These are phyloP conservation scores for Ogataea methylovora DNA, from an alignment of 805 yeast species.

Conservation along the genomic window DNA sequence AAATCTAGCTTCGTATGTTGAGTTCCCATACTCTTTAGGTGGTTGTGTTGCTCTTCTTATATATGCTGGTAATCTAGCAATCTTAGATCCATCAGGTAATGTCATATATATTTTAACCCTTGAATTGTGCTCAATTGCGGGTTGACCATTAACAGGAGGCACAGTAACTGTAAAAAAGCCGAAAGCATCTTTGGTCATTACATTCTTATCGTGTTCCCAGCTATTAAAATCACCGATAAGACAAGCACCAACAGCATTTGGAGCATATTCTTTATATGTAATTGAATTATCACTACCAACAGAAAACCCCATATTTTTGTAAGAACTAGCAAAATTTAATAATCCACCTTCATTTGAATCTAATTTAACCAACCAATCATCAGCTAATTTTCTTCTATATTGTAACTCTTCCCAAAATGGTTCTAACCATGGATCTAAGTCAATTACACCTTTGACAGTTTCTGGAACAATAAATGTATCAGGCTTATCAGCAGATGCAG, in stretches of 20 bases:
- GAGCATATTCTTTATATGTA: conserved; percentile 78
- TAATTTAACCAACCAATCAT: conserved; percentile 52
- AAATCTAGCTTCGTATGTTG: conserved; percentile 76
- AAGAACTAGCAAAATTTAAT: conserved; percentile 66
- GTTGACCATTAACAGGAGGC: conserved; percentile 46
- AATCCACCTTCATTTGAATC: conserved; percentile 58
- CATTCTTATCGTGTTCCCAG: conserved; percentile 60
- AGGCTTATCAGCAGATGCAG: neutral
- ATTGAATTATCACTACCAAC: conserved; percentile 49
- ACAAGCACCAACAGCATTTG: conserved; percentile 69
- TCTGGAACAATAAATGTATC: conserved; percentile 9
- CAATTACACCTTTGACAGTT: conserved; percentile 51
- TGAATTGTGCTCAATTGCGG: conserved; percentile 76
- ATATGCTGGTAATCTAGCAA: conserved; percentile 90
- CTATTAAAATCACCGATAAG: conserved; percentile 89
- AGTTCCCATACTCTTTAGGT: conserved; percentile 37
- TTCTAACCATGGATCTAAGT: conserved; percentile 78
- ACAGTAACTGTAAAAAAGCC: conserved; percentile 64
- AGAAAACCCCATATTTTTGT: conserved; percentile 71
- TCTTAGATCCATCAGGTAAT: conserved; percentile 56
- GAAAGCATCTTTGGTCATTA: conserved; percentile 51
- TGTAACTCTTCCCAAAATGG: conserved; percentile 67
- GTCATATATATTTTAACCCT: conserved; percentile 64
- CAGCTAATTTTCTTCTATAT: conserved; percentile 59
- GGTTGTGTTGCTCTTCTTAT: conserved; percentile 75